Evolutionary conservation across 495 filamentous ascomycete species (phyloP), one percentile per base, ranked within the genome.

Genomic region (Penicillium coffeae): DNA sequence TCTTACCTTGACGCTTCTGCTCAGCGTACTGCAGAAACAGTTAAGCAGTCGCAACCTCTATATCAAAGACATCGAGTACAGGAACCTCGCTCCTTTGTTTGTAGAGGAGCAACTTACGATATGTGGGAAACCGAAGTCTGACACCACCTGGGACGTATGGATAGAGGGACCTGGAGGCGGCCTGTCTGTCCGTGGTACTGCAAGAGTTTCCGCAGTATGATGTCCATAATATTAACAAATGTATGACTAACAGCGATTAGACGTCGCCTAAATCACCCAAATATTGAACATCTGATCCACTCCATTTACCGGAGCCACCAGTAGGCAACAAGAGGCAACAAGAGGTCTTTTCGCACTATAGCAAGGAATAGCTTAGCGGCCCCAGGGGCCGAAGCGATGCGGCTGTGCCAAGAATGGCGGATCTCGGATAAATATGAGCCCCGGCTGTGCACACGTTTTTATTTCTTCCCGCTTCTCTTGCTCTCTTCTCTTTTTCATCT

Each of bases 21-120:
- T 95, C 27, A 74, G 79, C 15, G 72, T 81, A 13, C 59, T 96
- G 13, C 64, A 75, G 32, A 64, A 66, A 3, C 69, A 81, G 36
- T 58, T 90, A 1, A 27, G 38, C n/a, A 41, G 14, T 0, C 3
- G 39, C 6, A 48, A 51, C 8, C 46, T 58, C 8, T 42, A 56
- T 33, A 44, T 59, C 14, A 65, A 87, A 19, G 65, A 59, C 0
- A 75, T 97, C 35, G 77, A 87, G 34, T 97, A 96, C 59, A 79
- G 77, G 21, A 95, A 95, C 59, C 52, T 95, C n/a, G 80, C 86
- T 14, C 89, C 92, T 36, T 66, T 97, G 13, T 92, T 85, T 68
- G 85, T 79, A 2, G 78, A 79, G 18, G 85, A 94, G 61, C 60
- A 76, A 35, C 59, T 88, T 62, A 71, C 51, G 8, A 64, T 90